phyloP scores from a whole-genome alignment of 495 filamentous ascomycete genomes.

The Trichocladium antarcticum region DNA sequence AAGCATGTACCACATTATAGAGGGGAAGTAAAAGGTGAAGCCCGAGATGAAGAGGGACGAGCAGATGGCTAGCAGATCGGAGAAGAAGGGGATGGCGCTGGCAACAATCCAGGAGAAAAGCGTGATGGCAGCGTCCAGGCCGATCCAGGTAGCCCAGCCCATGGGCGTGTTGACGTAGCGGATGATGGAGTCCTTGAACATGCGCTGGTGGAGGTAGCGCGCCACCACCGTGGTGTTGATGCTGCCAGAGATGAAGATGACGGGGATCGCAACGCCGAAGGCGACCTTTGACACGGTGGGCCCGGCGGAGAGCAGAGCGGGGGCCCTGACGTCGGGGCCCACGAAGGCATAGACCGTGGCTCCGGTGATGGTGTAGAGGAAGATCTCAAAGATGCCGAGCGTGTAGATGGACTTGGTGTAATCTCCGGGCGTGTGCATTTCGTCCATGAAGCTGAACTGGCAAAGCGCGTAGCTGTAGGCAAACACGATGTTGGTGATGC shows the following conservation, averaged over 20 bases:
- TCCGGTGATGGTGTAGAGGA: slow-evolving; percentile 56
- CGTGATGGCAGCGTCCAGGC: slow-evolving; percentile 48
- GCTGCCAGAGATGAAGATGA: slow-evolving; percentile 59
- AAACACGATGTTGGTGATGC: slow-evolving; percentile 64
- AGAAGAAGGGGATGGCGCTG: slow-evolving; percentile 62
- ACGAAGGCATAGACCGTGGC: slow-evolving; percentile 64
- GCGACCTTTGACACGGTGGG: slow-evolving; percentile 55
- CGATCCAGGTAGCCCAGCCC: slow-evolving; percentile 49
- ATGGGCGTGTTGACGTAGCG: slow-evolving; percentile 50
- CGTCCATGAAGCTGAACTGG: slow-evolving; percentile 67
- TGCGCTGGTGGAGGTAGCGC: slow-evolving; percentile 56
- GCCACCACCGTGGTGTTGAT: slow-evolving; percentile 48
- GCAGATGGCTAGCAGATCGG: slow-evolving; percentile 48
- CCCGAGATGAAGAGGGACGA: slow-evolving; percentile 52
- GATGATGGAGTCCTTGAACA: slow-evolving; percentile 45
- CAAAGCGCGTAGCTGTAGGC: slow-evolving; percentile 59
- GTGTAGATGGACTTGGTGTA: slow-evolving; percentile 56
- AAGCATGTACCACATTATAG: slow-evolving; percentile 54
- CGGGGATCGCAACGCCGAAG: slow-evolving; percentile 70
- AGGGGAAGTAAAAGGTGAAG: slow-evolving; percentile 56
- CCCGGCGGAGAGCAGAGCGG: slow-evolving; percentile 56
- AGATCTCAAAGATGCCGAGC: slow-evolving; percentile 53
- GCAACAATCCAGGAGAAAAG: slow-evolving; percentile 61
- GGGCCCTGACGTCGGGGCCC: slow-evolving; percentile 54
- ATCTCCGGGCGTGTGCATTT: slow-evolving; percentile 59